phyloP scores from a whole-genome alignment of 2,329 filamentous ascomycete genomes.

The Talaromyces sp. region DNA sequence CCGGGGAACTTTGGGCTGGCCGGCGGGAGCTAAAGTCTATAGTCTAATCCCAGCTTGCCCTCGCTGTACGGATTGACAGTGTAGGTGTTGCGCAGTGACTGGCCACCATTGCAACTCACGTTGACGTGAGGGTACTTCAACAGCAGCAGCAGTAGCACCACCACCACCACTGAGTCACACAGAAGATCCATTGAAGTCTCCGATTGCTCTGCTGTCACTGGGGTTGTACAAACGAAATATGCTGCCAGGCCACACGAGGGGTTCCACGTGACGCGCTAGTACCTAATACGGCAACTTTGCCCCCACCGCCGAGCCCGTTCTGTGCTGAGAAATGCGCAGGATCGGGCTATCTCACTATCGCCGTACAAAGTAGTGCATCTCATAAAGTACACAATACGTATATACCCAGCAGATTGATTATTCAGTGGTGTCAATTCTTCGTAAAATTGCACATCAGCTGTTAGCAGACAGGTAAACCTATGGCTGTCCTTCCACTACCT shows the following conservation, averaged over 20 bases:
- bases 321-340: slow-evolving; percentile 29
- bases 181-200: background rate
- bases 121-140: too few species aligned
- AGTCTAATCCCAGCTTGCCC: background rate
- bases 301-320: slow-evolving; percentile 16
- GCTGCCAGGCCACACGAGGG: slow-evolving; percentile 13
- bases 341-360: background rate
- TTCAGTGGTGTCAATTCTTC: too few species aligned
- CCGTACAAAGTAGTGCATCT: background rate
- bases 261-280: slow-evolving; percentile 27
- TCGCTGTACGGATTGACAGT: background rate
- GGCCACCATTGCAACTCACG: background rate
- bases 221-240: background rate
- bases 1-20: slow-evolving; percentile 10
- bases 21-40: slow-evolving; percentile 11
- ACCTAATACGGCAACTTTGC: slow-evolving; percentile 17
- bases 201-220: background rate
- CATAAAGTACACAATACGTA: background rate
- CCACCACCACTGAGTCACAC: background rate
- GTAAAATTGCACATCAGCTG: too few species aligned
- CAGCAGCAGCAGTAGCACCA: too few species aligned
- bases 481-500: background rate
- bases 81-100: background rate
- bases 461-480: background rate
- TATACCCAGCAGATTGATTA: too few species aligned